Conservation (phyloP, 305 asterid species). For the Lippia alba region DNA sequence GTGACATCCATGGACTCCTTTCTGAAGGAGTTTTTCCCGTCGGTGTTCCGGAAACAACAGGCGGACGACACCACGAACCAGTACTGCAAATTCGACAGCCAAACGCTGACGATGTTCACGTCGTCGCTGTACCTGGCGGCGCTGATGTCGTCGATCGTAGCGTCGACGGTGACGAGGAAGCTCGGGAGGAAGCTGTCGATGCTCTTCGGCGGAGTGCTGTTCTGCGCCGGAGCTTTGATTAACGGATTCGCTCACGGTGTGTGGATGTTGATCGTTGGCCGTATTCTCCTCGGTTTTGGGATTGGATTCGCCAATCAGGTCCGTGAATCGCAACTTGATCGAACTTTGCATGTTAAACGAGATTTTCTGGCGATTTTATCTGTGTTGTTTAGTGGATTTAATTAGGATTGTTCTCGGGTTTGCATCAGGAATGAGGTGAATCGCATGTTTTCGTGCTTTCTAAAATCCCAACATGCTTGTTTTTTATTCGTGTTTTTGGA, state of each 20-base stretch:
- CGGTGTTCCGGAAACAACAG: slow-evolving; percentile 49
- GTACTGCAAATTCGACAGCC: slow-evolving; percentile 76
- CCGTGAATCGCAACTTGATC: background rate
- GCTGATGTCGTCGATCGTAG: slow-evolving; percentile 63
- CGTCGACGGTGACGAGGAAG: slow-evolving; percentile 64
- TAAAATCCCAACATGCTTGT: slow-evolving; percentile 22
- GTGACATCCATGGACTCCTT: slow-evolving; percentile 67
- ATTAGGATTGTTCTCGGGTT: background rate
- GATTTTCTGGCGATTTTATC: background rate
- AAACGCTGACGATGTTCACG: slow-evolving; percentile 72
- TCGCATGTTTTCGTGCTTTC: slow-evolving; percentile 30
- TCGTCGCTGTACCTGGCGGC: slow-evolving; percentile 81
- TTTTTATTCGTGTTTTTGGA: background rate
- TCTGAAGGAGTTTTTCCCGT: slow-evolving; percentile 50
- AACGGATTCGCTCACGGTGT: slow-evolving; percentile 65
- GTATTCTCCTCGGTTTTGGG: slow-evolving; percentile 71
- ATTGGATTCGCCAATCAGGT: slow-evolving; percentile 95
- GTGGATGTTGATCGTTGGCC: slow-evolving; percentile 72
- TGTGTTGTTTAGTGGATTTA: background rate
- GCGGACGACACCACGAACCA: slow-evolving; percentile 54
- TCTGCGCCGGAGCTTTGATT: slow-evolving; percentile 71
- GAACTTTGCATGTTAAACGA: background rate
- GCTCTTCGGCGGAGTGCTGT: slow-evolving; percentile 69
- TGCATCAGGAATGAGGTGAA: slow-evolving; percentile 24
- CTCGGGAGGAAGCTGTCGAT: slow-evolving; percentile 67